Evolutionary conservation across 2,329 filamentous ascomycete species (phyloP).

Genomic region (Phoma sp.): DNA sequence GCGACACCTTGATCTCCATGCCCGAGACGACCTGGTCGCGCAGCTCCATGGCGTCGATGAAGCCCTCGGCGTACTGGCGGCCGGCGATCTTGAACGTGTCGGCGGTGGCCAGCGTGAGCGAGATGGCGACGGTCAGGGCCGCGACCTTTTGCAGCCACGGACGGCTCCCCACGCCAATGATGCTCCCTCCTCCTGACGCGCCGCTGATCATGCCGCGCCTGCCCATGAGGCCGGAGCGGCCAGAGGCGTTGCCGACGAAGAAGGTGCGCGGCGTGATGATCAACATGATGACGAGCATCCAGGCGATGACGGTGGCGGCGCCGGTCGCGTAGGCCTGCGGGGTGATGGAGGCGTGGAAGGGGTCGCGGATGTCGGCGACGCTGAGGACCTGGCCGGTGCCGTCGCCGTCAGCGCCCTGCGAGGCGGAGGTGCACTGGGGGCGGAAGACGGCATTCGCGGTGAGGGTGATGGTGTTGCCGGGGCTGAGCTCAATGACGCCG

Average conservation of each 20-base stretch:
- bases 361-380: constrained; percentile 75
- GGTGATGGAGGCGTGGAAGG: constrained; percentile 92
- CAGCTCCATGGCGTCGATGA: constrained; percentile 78
- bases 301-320: constrained; percentile 87
- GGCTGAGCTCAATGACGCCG: constrained; percentile 62
- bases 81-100: constrained; percentile 89
- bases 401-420: constrained; percentile 48
- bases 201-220: constrained; percentile 85
- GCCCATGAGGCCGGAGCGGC: constrained; percentile 76
- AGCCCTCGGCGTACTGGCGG: constrained; percentile 78
- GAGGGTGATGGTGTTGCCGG: constrained; percentile 65
- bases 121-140: constrained; percentile 72
- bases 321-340: constrained; percentile 93
- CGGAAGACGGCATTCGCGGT: constrained; percentile 66
- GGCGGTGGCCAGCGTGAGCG: constrained; percentile 89
- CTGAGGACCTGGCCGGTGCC: constrained; percentile 51
- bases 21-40: constrained; percentile 83
- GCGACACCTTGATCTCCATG: constrained; percentile 85
- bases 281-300: constrained; percentile 91
- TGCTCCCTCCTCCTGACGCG: constrained; percentile 65
- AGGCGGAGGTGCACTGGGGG: constrained; percentile 60
- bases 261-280: constrained; percentile 95
- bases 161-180: constrained; percentile 86
- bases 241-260: constrained; percentile 75
- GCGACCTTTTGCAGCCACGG: constrained; percentile 87